Conservation (phyloP, 257 asterid genomes). For the Ehretia macrophylla region DNA sequence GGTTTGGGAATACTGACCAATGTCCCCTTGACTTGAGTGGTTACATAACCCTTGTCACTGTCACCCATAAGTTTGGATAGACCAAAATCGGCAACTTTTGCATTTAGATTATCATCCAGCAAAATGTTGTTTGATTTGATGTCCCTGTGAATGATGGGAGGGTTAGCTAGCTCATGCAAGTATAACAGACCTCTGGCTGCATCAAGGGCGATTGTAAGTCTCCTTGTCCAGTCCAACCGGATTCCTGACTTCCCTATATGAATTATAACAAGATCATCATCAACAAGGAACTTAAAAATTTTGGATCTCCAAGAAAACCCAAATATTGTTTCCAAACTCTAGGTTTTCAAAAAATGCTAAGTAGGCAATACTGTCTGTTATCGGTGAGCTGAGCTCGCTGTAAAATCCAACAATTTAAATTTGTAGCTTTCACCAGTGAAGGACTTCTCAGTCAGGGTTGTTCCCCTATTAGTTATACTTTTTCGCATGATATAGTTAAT, state of each 20-base stretch:
- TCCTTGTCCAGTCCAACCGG: constrained; percentile 57
- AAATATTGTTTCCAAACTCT: not conserved
- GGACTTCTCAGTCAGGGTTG: no score
- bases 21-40: constrained; percentile 96
- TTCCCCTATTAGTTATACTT: no score
- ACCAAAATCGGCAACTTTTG: constrained; percentile 94
- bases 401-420: no score
- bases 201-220: constrained; percentile 67
- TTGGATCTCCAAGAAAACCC: not conserved
- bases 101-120: constrained; percentile 52
- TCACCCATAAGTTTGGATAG: constrained; percentile 79
- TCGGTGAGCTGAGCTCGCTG: no score
- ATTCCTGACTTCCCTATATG: constrained; percentile 48
- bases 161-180: constrained; percentile 81
- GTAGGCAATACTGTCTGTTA: no score
- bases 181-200: constrained; percentile 83
- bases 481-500: no score
- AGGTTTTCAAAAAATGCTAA: no score
- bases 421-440: no score
- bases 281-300: not conserved
- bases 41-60: constrained; percentile 65
- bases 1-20: constrained; percentile 38
- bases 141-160: constrained; percentile 93
- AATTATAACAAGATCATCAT: not conserved
- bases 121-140: constrained; percentile 79